Conservation (phyloP, 305 asterid genomes). For the Caryopteris hybrid region DNA sequence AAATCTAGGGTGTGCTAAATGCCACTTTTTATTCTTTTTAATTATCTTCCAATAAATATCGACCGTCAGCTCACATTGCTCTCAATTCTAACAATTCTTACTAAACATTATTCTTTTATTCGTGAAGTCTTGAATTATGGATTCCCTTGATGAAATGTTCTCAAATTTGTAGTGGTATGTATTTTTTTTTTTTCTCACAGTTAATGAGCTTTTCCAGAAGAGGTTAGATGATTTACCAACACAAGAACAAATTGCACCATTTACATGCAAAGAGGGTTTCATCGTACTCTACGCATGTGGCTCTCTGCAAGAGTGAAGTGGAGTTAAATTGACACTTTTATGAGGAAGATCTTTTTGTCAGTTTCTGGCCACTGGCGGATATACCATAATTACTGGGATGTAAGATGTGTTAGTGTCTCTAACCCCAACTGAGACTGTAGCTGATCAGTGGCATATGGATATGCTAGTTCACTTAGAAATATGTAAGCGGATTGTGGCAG, state of each 20-base stretch:
- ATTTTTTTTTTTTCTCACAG: conserved; percentile 19
- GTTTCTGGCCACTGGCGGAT: conserved; percentile 13
- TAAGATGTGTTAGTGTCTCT: conserved; percentile 10
- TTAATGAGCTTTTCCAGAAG: conserved; percentile 22
- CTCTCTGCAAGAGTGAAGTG: conserved; percentile 9
- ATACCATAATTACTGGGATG: conserved; percentile 12
- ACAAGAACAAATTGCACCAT: conserved; percentile 11
- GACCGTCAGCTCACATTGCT: background rate
- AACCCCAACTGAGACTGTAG: conserved; percentile 11
- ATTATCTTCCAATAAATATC: background rate
- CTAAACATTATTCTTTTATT: background rate
- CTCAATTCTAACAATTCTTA: conserved; percentile 6
- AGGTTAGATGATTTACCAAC: conserved; percentile 11
- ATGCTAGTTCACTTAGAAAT: conserved; percentile 12
- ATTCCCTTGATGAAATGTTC: background rate
- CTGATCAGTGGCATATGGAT: conserved; percentile 9
- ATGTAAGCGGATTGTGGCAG: conserved; percentile 18
- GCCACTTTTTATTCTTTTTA: background rate
- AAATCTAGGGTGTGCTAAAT: background rate
- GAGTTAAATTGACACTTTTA: background rate
- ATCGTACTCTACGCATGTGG: background rate
- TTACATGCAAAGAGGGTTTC: conserved; percentile 11
- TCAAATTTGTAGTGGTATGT: conserved; percentile 4
- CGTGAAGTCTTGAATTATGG: background rate
- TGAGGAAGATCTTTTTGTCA: background rate